These are phyloP conservation scores for Aquilaria sinensis DNA, from an alignment of 345 rosid genomes.

Conservation along the genomic window DNA sequence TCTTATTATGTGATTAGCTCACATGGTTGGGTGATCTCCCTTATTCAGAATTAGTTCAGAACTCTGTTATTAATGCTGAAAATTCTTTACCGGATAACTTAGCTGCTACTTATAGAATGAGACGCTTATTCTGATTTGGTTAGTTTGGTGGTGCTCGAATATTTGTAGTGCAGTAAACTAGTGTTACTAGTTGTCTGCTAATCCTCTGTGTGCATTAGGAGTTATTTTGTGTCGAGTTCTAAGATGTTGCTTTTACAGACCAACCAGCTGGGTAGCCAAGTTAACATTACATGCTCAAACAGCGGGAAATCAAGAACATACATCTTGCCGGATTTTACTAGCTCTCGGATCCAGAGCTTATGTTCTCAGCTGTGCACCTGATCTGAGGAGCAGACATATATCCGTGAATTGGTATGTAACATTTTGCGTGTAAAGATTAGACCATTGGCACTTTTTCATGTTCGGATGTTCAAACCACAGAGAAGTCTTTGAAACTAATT, in stretches of 20 bases:
- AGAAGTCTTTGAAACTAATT: neutral
- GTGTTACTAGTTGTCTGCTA: too few relatives aligned
- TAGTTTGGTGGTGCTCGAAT: neutral
- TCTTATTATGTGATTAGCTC: too few relatives aligned
- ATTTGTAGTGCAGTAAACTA: neutral
- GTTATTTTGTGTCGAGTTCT: neutral
- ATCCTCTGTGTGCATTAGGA: neutral
- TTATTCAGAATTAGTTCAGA: too few relatives aligned
- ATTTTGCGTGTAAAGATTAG: slow-evolving; percentile 9
- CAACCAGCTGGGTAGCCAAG: slow-evolving; percentile 51
- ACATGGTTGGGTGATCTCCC: too few relatives aligned
- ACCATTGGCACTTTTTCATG: neutral
- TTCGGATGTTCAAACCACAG: neutral
- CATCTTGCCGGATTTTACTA: slow-evolving; percentile 25
- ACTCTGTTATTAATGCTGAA: too few relatives aligned
- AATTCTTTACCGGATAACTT: too few relatives aligned
- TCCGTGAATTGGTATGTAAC: neutral
- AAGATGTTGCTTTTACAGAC: slow-evolving; percentile 38
- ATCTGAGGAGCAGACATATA: slow-evolving; percentile 1
- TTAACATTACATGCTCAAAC: slow-evolving; percentile 62
- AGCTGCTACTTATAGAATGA: too few relatives aligned
- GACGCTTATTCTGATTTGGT: neutral
- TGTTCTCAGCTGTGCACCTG: slow-evolving; percentile 45
- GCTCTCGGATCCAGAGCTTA: slow-evolving; percentile 33
- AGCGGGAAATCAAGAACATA: slow-evolving; percentile 46